Evolutionary conservation across 2,329 filamentous ascomycete genomes (phyloP).

Genomic region (Xylariomycetidae sp.): DNA sequence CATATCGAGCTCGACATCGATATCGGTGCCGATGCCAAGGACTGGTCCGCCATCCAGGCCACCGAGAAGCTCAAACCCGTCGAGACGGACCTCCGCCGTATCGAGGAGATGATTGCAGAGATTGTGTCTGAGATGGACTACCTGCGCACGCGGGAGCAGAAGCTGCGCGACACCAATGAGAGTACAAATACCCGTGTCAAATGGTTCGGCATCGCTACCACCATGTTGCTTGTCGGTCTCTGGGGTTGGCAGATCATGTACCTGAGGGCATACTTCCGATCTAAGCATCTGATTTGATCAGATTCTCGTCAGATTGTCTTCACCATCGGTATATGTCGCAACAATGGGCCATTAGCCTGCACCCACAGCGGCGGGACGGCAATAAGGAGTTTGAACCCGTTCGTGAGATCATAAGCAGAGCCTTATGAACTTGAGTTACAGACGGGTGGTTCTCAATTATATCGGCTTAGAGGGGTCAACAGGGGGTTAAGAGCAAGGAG

Average conservation of each 20-base stretch:
- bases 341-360: too few relatives aligned
- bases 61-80: slow-evolving; percentile 97
- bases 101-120: slow-evolving; percentile 86
- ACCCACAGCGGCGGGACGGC: too few relatives aligned
- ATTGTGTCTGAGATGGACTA: slow-evolving; percentile 96
- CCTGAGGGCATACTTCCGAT: slow-evolving; percentile 93
- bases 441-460: too few relatives aligned
- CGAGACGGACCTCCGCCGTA: slow-evolving; percentile 86
- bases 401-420: too few relatives aligned
- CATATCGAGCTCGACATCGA: slow-evolving; percentile 90
- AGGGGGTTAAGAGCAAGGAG: too few relatives aligned
- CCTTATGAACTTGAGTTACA: too few relatives aligned
- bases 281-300: slow-evolving; percentile 32
- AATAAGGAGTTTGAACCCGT: too few relatives aligned
- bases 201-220: slow-evolving; percentile 95
- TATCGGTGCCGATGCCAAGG: slow-evolving; percentile 93
- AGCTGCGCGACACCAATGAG: slow-evolving; percentile 96
- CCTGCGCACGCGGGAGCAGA: slow-evolving; percentile 83
- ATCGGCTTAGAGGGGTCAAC: too few relatives aligned
- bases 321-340: too few relatives aligned
- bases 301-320: too few relatives aligned
- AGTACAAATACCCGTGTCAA: slow-evolving; percentile 98
- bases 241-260: slow-evolving; percentile 98
- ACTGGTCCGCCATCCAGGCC: slow-evolving; percentile 95
- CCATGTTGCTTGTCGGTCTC: slow-evolving; percentile 81